These are phyloP conservation scores for Fusarium anguioides DNA, from an alignment of 2,329 filamentous ascomycete genomes.

Conservation along the genomic window DNA sequence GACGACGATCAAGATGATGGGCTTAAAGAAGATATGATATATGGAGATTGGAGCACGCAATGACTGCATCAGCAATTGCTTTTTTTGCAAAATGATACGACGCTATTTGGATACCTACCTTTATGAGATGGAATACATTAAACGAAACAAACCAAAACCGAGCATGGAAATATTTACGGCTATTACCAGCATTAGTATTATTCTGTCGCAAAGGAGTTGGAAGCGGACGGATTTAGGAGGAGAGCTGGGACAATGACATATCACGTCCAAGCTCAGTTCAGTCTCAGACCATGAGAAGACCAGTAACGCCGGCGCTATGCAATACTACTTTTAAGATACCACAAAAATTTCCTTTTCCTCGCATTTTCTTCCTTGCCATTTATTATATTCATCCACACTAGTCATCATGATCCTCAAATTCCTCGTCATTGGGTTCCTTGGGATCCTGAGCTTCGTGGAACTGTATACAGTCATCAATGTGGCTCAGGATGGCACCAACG, in stretches of 20 bases:
- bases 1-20: slow-evolving; percentile 30
- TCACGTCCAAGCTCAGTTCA: slow-evolving; percentile 29
- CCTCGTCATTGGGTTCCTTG: slow-evolving; percentile 76
- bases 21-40: slow-evolving; percentile 9
- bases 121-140: slow-evolving; percentile 5
- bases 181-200: slow-evolving; percentile 3
- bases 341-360: slow-evolving; percentile 27
- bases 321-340: slow-evolving; percentile 39
- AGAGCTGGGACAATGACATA: slow-evolving; percentile 16
- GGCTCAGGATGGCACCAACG: slow-evolving; percentile 83
- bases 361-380: slow-evolving; percentile 12
- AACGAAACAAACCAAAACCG: slow-evolving; percentile 8
- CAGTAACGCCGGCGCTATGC: slow-evolving; percentile 49
- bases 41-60: neutral
- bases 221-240: neutral
- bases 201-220: slow-evolving; percentile 33
- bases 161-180: neutral
- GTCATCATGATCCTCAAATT: slow-evolving; percentile 54
- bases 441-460: slow-evolving; percentile 95
- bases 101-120: slow-evolving; percentile 35
- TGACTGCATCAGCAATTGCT: slow-evolving; percentile 3
- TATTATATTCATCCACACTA: slow-evolving; percentile 12
- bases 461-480: slow-evolving; percentile 94
- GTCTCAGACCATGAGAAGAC: slow-evolving; percentile 35
- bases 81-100: slow-evolving; percentile 2